Percentiles rank a stretch among this genome's conserved stretches.
Conservation (phyloP, 108 stramenopile genomes). For the Parietichytrium sp. region DNA sequence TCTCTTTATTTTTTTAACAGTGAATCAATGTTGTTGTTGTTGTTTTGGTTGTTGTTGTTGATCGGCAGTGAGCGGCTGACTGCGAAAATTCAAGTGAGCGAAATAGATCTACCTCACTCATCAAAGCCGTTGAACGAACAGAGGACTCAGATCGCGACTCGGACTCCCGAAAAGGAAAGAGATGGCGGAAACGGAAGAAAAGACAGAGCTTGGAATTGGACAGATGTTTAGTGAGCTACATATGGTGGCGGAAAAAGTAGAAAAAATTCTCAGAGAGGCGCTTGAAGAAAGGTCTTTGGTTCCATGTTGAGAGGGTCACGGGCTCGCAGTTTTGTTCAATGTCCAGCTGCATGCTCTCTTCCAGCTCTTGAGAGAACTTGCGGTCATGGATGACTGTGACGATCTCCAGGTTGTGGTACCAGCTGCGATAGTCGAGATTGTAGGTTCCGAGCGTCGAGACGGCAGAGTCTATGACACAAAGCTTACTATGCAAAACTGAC, state of each 20-base stretch:
- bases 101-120: too few relatives aligned
- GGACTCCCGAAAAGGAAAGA: too few relatives aligned
- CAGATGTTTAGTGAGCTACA: too few relatives aligned
- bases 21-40: too few relatives aligned
- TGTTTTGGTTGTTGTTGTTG: too few relatives aligned
- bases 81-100: too few relatives aligned
- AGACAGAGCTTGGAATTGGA: too few relatives aligned
- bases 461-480: slow-evolving; percentile 1
- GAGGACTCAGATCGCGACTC: too few relatives aligned
- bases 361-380: neutral
- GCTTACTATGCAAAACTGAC: slow-evolving; percentile 2
- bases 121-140: too few relatives aligned
- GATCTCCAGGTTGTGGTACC: slow-evolving; percentile 38
- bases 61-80: too few relatives aligned
- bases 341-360: neutral
- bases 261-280: slow-evolving; percentile 7
- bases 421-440: slow-evolving; percentile 6
- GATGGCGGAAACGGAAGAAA: too few relatives aligned
- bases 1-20: too few relatives aligned
- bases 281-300: neutral
- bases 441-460: slow-evolving; percentile 14
- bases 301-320: slow-evolving; percentile 1
- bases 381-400: slow-evolving; percentile 28
- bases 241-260: slow-evolving; percentile 27
- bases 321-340: neutral